A percentile compares a stretch with the other conserved stretches of the same genome.
Evolutionary conservation across 2,329 filamentous ascomycete genomes (phyloP).

Genomic region (Hirsutella rhossiliensis): DNA sequence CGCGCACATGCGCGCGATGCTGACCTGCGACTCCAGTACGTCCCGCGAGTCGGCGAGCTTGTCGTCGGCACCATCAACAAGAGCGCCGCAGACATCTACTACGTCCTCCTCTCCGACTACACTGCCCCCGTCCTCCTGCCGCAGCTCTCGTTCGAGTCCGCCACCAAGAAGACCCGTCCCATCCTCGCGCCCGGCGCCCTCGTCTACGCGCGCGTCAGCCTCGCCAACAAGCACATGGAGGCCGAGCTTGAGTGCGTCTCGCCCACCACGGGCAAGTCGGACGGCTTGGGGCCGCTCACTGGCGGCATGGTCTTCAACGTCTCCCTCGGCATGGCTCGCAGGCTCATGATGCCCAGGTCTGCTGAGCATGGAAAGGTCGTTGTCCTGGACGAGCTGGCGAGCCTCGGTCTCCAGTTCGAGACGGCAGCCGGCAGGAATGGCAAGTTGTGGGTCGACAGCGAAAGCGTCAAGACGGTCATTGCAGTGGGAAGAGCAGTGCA

Average conservation of each 20-base stretch:
- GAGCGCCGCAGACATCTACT: slow-evolving; percentile 64
- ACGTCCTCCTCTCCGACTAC: slow-evolving; percentile 61
- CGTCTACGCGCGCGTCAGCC: slow-evolving; percentile 76
- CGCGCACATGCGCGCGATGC: no score
- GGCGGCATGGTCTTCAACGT: slow-evolving; percentile 81
- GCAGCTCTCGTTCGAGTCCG: slow-evolving; percentile 85
- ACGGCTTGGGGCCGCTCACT: slow-evolving; percentile 72
- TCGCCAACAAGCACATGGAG: slow-evolving; percentile 73
- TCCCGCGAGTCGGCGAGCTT: slow-evolving; percentile 68
- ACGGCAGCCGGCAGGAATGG: slow-evolving; percentile 90
- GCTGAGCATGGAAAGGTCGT: slow-evolving; percentile 52
- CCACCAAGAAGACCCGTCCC: slow-evolving; percentile 83
- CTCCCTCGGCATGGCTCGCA: slow-evolving; percentile 68
- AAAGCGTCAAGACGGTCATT: slow-evolving; percentile 58
- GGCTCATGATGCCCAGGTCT: slow-evolving; percentile 56
- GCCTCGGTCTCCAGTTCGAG: slow-evolving; percentile 74
- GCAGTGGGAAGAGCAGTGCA: slow-evolving; percentile 67
- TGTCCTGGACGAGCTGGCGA: slow-evolving; percentile 68
- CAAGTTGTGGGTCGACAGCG: slow-evolving; percentile 80
- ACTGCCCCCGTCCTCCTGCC: slow-evolving; percentile 58
- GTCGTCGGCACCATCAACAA: slow-evolving; percentile 79
- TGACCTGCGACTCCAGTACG: slow-evolving; percentile 44
- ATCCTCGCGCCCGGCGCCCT: slow-evolving; percentile 62
- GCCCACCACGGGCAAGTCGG: slow-evolving; percentile 72
- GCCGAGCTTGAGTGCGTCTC: slow-evolving; percentile 86